Percentiles rank a stretch among this genome's conserved stretches.
Evolutionary conservation across 176 grass and related monocot species (phyloP).

Genomic region (Cenchrus americanus): DNA sequence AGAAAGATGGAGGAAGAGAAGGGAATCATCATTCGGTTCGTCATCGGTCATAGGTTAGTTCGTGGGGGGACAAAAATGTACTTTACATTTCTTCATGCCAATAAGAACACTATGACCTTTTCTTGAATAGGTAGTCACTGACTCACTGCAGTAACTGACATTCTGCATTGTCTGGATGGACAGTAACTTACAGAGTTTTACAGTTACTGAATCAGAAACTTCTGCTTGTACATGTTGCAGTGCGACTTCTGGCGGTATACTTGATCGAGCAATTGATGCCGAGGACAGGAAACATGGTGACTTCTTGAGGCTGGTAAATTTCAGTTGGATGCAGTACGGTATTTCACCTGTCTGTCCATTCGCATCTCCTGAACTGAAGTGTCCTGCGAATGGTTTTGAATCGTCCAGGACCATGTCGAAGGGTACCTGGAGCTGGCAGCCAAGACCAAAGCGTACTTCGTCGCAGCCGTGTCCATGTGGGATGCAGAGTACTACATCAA

Average conservation of each 20-base stretch:
- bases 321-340: background rate
- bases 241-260: conserved; percentile 81
- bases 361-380: conserved; percentile 16
- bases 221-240: conserved; percentile 31
- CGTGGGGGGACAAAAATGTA: background rate
- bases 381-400: conserved; percentile 7
- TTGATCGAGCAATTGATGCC: conserved; percentile 90
- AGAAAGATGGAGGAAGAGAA: conserved; percentile 89
- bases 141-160: background rate
- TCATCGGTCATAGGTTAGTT: conserved; percentile 89
- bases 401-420: conserved; percentile 86
- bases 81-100: background rate
- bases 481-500: conserved; percentile 96
- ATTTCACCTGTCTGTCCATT: background rate
- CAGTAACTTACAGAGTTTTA: background rate
- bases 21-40: conserved; percentile 84
- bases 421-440: conserved; percentile 91
- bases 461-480: conserved; percentile 79
- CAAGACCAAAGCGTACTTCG: conserved; percentile 83
- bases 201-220: conserved; percentile 19
- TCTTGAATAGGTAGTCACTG: background rate
- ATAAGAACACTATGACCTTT: background rate
- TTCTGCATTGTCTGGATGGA: background rate
- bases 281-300: conserved; percentile 86
- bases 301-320: conserved; percentile 87